Base-by-base conservation (phyloP, 2,329 filamentous ascomycete genomes). In the Diplodia corticola region DNA sequence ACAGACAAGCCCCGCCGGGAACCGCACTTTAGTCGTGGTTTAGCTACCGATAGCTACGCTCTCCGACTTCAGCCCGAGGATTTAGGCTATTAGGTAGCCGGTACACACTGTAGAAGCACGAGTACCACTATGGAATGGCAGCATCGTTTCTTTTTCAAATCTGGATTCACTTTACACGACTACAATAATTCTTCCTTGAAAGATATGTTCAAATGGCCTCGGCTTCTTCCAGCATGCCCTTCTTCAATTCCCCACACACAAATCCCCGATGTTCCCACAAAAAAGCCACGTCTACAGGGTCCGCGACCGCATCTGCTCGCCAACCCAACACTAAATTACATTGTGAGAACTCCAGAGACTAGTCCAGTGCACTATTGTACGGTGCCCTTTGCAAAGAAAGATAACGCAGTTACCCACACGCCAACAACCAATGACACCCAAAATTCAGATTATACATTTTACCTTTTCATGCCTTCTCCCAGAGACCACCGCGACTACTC, bases 401-500 rank as follows among this genome's bases (percentile, higher is more conserved):
- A 44, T 44, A 20, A 12, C 40, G n/a, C 30, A 40, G 30, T 37
- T 37, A 40, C 26, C 17, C n/a, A 40, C 53, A 4, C 33, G 20
- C 51, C 30, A 35, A 55, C 35, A 20, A 35, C 53, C 15, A 28
- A 26, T 15, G 26, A 13, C 33, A 17, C 40, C 40, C 40, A 44
- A 44, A 44, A 20, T 7, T 20, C 40, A 44, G 20, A 44, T 44
- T 44, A 20, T 44, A 5, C 40, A 7, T 20, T 35, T 26, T 50
- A 50, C 24, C 15, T 26, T 50, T 44, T n/a, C 4, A 20, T 55
- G 30, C 51, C 51, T 33, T 50, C 12, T n/a, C 30, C 53, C 13
- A 20, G 15, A 33, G 4, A 13, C 26, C 15, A 6, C 22, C 50
- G n/a, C 24, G 26, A 53, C 33, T 46, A n/a, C 53, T 48, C 84